Evolutionary conservation across 495 filamentous ascomycete species (phyloP), one percentile per base, ranked within the genome.

Genomic region (Corynascus novoguineensis): DNA sequence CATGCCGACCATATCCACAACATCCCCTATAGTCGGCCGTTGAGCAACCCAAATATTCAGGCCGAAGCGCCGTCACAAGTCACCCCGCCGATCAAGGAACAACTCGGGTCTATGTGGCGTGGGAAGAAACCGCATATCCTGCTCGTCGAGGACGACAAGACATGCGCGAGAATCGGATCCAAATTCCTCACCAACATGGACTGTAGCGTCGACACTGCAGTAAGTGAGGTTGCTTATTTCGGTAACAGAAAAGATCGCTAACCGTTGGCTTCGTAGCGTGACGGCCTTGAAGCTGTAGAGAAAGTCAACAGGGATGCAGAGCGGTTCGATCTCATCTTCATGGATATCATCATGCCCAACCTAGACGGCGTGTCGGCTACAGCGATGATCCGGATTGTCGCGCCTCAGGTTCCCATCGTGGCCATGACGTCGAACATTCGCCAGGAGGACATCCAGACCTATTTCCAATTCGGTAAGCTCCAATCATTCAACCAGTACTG

Each of bases 261-360:
- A 66, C 50, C 0, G 22, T 19, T n/a, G n/a, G 10, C 32, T 14
- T 12, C 24, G 15, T 17, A 70, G 67, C 50, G 57, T 53, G 89
- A 98, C 72, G 93, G 93, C 12, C 74, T 96, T 50, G 89, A 96
- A 71, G 92, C 93, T 46, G 92, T 97, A 38, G 90, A 89, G 68
- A 97, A 95, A 69, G 85, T 96, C 65, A 90, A 89, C 67, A 75
- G 78, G 31, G 86, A 87, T 15, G 55, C 66, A 29, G 83, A 84
- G 17, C 89, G 88, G 32, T 97, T 95, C 70, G 92, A 97, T 66
- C 73, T 98, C 38, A 90, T 98, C 42, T 81, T 97, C 41, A 98
- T 98, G 93, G 95, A 97, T 73, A 97, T 98, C 62, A 95, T 97
- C 58, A 97, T 98, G 92, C 93, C 93, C 15, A 86, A 92, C 64